phyloP scores from a whole-genome alignment of 2,329 filamentous ascomycete genomes.

The Calonectria leucothoes region DNA sequence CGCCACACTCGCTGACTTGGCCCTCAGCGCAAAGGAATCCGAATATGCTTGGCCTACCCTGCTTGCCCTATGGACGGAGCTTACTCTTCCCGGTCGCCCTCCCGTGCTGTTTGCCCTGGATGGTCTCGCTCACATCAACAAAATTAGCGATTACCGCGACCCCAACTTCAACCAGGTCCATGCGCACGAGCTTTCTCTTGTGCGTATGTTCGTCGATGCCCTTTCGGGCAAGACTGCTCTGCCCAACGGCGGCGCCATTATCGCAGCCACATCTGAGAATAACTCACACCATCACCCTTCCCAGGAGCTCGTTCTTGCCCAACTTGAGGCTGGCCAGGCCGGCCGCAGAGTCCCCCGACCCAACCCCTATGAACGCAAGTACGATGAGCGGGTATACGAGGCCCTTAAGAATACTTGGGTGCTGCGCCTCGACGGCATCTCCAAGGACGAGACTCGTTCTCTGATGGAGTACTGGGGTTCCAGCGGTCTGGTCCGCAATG shows the following conservation, averaged over 20 bases:
- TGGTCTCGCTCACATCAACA: slow-evolving; percentile 85
- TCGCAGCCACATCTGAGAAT: slow-evolving; percentile 79
- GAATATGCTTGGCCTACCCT: slow-evolving; percentile 86
- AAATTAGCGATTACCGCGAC: slow-evolving; percentile 78
- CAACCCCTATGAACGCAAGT: slow-evolving; percentile 67
- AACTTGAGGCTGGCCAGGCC: slow-evolving; percentile 60
- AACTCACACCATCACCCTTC: slow-evolving; percentile 75
- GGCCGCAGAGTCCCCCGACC: slow-evolving; percentile 51
- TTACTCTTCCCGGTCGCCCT: slow-evolving; percentile 64
- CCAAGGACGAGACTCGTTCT: slow-evolving; percentile 78
- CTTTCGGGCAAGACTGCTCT: slow-evolving; percentile 70
- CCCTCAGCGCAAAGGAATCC: slow-evolving; percentile 77
- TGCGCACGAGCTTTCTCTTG: slow-evolving; percentile 83
- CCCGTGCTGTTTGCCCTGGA: slow-evolving; percentile 82
- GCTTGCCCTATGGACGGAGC: slow-evolving; percentile 83
- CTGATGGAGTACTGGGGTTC: slow-evolving; percentile 95
- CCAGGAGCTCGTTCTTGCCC: slow-evolving; percentile 75
- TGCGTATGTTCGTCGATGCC: slow-evolving; percentile 79
- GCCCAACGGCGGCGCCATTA: slow-evolving; percentile 80
- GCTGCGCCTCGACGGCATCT: slow-evolving; percentile 74
- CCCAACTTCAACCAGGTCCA: slow-evolving; percentile 81
- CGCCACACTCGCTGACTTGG: slow-evolving; percentile 75
- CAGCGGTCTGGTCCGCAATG: slow-evolving; percentile 80
- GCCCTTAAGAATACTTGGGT: slow-evolving; percentile 63
- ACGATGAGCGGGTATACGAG: slow-evolving; percentile 68